phyloP scores from a whole-genome alignment of 2,329 filamentous ascomycete species.

The Plectosphaerella cucumerina region DNA sequence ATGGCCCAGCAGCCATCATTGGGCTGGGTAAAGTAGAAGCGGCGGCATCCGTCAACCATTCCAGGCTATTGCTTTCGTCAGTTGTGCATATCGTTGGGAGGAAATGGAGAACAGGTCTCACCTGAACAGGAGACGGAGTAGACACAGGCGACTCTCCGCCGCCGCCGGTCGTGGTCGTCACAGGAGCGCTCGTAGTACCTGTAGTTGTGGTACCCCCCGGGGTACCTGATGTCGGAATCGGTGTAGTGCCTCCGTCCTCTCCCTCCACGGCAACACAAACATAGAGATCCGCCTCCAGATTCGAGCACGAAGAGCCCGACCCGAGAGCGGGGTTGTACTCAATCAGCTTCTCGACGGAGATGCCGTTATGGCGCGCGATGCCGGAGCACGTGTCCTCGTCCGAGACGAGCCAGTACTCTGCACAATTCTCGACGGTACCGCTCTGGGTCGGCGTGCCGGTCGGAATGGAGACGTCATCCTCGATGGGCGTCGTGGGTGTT shows the following conservation, averaged over 20 bases:
- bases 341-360: not conserved
- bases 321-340: not conserved
- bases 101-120: not conserved
- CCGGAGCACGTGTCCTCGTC: not conserved
- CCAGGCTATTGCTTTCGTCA: not conserved
- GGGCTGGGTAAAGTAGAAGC: slow-evolving; percentile 1
- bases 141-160: not conserved
- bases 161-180: not conserved
- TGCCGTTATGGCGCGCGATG: not conserved
- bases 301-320: not conserved
- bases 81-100: not conserved
- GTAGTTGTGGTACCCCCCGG: not conserved
- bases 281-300: slow-evolving; percentile 1
- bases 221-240: not conserved
- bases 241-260: not conserved
- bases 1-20: slow-evolving; percentile 8
- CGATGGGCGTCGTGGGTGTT: slow-evolving; percentile 13
- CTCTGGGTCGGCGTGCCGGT: slow-evolving; percentile 5
- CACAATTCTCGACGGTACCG: slow-evolving; percentile 6
- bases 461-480: not conserved
- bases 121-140: not conserved
- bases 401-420: slow-evolving; percentile 8
- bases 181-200: not conserved
- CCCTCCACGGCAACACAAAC: not conserved
- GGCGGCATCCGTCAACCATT: not conserved